Base-by-base conservation (phyloP, 805 yeast genomes). In the Monosporozyma unispora region DNA sequence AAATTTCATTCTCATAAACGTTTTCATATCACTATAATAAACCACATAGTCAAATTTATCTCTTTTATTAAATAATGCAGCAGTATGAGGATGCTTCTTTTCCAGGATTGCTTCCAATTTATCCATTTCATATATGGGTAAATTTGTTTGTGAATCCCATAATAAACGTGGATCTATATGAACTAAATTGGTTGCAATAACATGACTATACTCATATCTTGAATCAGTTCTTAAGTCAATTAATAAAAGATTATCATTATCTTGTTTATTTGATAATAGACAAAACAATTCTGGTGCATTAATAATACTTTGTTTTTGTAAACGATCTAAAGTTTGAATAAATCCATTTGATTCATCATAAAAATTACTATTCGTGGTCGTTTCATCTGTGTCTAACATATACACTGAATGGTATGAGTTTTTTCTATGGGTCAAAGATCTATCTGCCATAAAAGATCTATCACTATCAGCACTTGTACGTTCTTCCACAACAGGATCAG, bases 261-360 rank as follows among this genome's bases (percentile, higher is more conserved):
- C 76, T 50, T 79, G 71, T 28, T 74, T 75, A 49, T 68, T 70
- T 47, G 67, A 70, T 46, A 79, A 63, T 16, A 72, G 70, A 3
- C 75, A 66, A 48, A 79, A 62, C 3, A 78, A 58, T 64, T 70
- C 65, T 25, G 65, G 69, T 9, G 75, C 60, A 0, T 76, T 60
- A 4, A 70, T 64, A 12, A 66, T 60, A 3, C 93, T 91, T 61
- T 85, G 91, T 44, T 59, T 63, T 45, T 66, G 67, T 35, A 64
- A 47, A 31, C 61, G 54, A 42, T 62, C 59, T 42, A 64, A 47
- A 21, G 56, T 53, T 39, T 61, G 61, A 12, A 57, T 54, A 23
- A 53, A 55, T 22, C 45, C 52, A 41, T 53, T 59, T 4, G 54
- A 28, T 14, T 46, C 48, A 39, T 60, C 60, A 27, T 62, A 51